Evolutionary conservation across 2,329 filamentous ascomycete species (phyloP).

Genomic region (Ascochyta lentis): DNA sequence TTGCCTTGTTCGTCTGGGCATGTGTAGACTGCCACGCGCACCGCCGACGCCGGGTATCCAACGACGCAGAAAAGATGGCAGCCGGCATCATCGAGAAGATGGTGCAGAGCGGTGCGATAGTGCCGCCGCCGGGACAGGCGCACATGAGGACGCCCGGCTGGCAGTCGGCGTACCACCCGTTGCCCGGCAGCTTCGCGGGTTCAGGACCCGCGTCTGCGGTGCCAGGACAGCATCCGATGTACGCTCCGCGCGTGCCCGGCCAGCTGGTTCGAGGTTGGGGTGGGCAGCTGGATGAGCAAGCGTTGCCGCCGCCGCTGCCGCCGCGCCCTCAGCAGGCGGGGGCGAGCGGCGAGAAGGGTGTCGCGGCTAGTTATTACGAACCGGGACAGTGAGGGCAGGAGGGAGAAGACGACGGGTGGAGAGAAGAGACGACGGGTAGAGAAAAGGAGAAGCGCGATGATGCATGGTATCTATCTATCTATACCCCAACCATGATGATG

Average conservation of each 20-base stretch:
- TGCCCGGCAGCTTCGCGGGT: not conserved
- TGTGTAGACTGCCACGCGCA: slow-evolving; percentile 44
- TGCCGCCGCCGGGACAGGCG: slow-evolving; percentile 32
- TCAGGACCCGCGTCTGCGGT: not conserved
- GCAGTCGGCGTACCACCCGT: slow-evolving; percentile 4
- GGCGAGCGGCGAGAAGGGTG: slow-evolving; percentile 9
- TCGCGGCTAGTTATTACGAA: slow-evolving; percentile 16
- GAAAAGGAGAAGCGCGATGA: not conserved
- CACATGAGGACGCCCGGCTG: not conserved
- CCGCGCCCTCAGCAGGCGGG: not conserved
- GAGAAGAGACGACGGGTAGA: too few species aligned
- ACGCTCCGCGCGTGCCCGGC: not conserved
- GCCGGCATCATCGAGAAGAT: slow-evolving; percentile 45
- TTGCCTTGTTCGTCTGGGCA: slow-evolving; percentile 48
- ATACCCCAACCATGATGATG: not conserved
- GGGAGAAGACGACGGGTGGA: not conserved
- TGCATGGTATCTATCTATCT: not conserved
- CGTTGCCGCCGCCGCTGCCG: slow-evolving; percentile 8
- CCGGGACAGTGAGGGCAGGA: not conserved
- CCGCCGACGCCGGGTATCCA: slow-evolving; percentile 31
- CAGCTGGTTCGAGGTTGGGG: not conserved
- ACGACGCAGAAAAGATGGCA: slow-evolving; percentile 43
- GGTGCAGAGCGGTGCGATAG: slow-evolving; percentile 38
- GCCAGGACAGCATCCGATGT: not conserved
- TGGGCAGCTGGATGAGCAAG: not conserved